Evolutionary conservation across 2,329 filamentous ascomycete species (phyloP).

Genomic region (Berkeleyomyces rouxiae): DNA sequence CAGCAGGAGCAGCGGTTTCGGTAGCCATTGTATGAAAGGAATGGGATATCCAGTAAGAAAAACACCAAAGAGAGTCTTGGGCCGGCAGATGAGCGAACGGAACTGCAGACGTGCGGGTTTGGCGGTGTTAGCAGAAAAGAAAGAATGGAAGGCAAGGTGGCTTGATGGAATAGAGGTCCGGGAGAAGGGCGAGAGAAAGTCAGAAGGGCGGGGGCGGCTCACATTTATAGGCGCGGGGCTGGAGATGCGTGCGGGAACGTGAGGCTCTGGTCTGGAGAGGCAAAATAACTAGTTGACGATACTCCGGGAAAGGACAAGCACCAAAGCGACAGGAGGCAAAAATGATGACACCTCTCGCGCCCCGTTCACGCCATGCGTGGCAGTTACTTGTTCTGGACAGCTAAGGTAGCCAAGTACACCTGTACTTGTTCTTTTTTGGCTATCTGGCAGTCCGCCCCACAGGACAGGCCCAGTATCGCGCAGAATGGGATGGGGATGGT

Average conservation of each 20-base stretch:
- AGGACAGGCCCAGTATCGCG: no score
- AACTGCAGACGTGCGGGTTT: not conserved
- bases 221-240: not conserved
- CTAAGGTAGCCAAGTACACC: no score
- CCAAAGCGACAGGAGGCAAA: no score
- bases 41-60: constrained; percentile 14
- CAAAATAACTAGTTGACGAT: not conserved
- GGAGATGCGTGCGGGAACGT: not conserved
- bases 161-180: not conserved
- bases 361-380: no score
- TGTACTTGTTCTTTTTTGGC: no score
- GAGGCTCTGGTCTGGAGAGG: no score
- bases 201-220: not conserved
- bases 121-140: not conserved
- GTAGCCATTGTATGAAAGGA: constrained; percentile 14
- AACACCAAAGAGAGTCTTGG: constrained; percentile 14
- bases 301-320: no score
- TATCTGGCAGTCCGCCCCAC: no score
- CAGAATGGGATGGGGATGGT: no score
- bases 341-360: no score
- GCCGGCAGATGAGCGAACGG: constrained; percentile 7
- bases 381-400: no score
- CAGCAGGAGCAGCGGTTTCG: constrained; percentile 24
- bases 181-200: not conserved
- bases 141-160: not conserved